phyloP scores from a whole-genome alignment of 352 stramenopile species.

The Elongisporangium anandrum region DNA sequence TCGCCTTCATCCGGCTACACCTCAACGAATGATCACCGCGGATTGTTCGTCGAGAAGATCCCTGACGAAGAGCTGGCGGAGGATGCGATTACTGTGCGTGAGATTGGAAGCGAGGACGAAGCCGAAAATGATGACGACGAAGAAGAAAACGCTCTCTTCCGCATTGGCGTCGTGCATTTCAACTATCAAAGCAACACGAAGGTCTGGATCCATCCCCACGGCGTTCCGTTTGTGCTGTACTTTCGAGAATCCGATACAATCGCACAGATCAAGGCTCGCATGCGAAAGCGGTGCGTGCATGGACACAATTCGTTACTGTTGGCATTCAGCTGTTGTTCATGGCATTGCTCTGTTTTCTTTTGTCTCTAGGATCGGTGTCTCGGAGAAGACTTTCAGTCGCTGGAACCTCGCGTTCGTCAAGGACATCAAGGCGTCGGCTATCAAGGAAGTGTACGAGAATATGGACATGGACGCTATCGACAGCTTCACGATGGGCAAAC shows the following conservation, averaged over 20 bases:
- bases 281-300: constrained; percentile 44
- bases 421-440: constrained; percentile 62
- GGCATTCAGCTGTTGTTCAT: constrained; percentile 1
- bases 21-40: constrained; percentile 23
- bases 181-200: constrained; percentile 50
- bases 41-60: constrained; percentile 61
- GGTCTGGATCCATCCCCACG: constrained; percentile 73
- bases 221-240: constrained; percentile 60
- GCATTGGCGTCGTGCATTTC: constrained; percentile 71
- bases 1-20: constrained; percentile 16
- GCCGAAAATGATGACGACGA: constrained; percentile 8
- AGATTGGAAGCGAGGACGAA: constrained; percentile 12
- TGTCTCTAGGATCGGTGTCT: constrained; percentile 55
- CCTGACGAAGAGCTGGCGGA: constrained; percentile 20
- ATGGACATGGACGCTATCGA: constrained; percentile 54
- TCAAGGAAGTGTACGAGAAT: constrained; percentile 51
- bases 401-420: constrained; percentile 79
- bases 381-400: constrained; percentile 51
- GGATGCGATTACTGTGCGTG: constrained; percentile 6
- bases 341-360: too few species aligned
- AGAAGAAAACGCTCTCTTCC: constrained; percentile 20
- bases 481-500: constrained; percentile 46
- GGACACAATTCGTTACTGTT: not conserved
- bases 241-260: constrained; percentile 68
- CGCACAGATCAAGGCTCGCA: constrained; percentile 59